Evolutionary conservation across 164 flowering plant genomes (phyloP).

Genomic region (Protea cynaroides): DNA sequence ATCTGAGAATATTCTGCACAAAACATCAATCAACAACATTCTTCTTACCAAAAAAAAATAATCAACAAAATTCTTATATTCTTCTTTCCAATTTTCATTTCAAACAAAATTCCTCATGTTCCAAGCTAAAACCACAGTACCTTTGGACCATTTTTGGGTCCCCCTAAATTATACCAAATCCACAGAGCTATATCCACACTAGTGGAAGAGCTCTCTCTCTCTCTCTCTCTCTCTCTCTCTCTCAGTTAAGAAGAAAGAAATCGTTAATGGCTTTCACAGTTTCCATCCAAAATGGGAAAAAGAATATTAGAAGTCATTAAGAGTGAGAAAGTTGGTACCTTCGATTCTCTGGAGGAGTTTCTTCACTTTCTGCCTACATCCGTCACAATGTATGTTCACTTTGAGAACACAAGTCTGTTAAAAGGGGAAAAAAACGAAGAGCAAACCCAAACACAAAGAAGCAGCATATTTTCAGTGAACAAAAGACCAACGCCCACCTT

Average conservation of each 20-base stretch:
- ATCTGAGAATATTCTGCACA: not conserved
- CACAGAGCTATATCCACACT: too few relatives aligned
- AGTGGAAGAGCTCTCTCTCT: too few relatives aligned
- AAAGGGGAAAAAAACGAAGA: constrained; percentile 1
- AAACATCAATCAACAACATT: too few relatives aligned
- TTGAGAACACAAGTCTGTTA: constrained; percentile 53
- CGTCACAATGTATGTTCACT: constrained; percentile 63
- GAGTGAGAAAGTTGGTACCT: constrained; percentile 29
- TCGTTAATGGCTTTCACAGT: not conserved
- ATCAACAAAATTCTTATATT: too few relatives aligned
- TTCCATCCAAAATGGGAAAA: not conserved
- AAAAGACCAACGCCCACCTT: constrained; percentile 15
- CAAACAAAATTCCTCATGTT: too few relatives aligned
- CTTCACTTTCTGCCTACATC: constrained; percentile 71
- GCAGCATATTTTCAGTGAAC: constrained; percentile 6
- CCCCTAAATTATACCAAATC: not conserved
- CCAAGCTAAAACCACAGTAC: too few relatives aligned
- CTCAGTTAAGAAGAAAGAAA: too few relatives aligned
- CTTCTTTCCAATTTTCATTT: too few relatives aligned
- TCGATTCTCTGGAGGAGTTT: constrained; percentile 66
- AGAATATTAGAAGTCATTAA: not conserved
- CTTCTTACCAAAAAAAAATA: too few relatives aligned
- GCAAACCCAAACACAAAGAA: constrained; percentile 11
- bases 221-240: too few relatives aligned
- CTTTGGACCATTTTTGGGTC: too few relatives aligned